Conservation (phyloP, 1,139 yeast genomes). For the Debaryomyces udenii region DNA sequence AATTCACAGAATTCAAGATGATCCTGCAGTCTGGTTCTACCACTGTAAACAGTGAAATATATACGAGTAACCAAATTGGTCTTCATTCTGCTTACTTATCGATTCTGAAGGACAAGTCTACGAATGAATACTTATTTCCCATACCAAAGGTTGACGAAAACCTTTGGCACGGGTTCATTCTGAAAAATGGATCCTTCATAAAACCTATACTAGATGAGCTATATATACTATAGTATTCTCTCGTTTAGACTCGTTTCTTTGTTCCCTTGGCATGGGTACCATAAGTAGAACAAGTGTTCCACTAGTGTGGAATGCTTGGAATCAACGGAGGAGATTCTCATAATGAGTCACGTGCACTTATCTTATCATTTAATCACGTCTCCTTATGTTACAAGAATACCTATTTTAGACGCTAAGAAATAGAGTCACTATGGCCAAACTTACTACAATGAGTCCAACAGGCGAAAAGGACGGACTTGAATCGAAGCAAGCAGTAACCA, state of each 20-base stretch:
- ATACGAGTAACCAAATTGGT: conserved; percentile 27
- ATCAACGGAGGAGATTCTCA: conserved; percentile 5
- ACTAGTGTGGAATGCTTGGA: no score
- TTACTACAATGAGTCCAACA: background rate
- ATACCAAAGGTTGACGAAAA: conserved; percentile 19
- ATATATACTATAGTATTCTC: background rate
- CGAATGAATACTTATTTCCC: conserved; percentile 19
- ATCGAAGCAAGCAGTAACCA: background rate
- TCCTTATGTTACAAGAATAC: conserved; percentile 4
- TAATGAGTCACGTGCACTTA: conserved; percentile 6
- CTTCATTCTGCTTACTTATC: conserved; percentile 25
- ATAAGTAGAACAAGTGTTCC: no score
- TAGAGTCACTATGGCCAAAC: background rate
- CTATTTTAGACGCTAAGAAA: background rate
- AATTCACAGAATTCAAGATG: conserved; percentile 22
- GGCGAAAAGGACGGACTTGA: background rate
- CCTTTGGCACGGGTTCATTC: conserved; percentile 24
- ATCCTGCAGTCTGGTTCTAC: background rate
- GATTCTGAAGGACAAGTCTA: conserved; percentile 11
- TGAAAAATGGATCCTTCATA: conserved; percentile 2
- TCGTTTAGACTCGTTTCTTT: no score
- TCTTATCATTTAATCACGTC: conserved; percentile 12
- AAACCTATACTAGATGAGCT: conserved; percentile 6
- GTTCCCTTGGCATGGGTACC: background rate
- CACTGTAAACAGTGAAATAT: conserved; percentile 20